Percentiles rank a stretch among this genome's conserved stretches.
Conservation (phyloP, 139 green algal species). For the Asterochloris erici region DNA sequence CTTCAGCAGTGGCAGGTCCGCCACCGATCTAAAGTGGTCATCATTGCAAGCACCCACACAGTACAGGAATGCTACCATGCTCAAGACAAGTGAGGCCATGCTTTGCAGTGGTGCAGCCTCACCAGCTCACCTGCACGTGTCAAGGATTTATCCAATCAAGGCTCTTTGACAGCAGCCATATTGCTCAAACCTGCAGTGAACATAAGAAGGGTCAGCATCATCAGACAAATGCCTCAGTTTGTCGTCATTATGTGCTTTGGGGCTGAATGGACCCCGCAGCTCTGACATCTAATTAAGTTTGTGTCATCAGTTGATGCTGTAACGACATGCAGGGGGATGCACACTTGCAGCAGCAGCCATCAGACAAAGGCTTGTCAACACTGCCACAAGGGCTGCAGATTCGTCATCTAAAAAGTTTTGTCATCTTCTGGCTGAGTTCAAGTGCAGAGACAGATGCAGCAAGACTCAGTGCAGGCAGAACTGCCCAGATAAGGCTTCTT, state of each 20-base stretch:
- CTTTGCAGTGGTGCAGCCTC: not conserved
- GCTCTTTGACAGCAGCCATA: not conserved
- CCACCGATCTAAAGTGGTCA: not conserved
- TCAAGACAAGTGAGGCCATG: not conserved
- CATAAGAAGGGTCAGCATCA: not conserved
- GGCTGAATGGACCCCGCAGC: slow-evolving; percentile 6
- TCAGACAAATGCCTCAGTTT: slow-evolving; percentile 40
- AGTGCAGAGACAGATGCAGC: too few species aligned
- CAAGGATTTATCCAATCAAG: not conserved
- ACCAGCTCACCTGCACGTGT: not conserved
- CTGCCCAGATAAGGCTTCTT: too few species aligned
- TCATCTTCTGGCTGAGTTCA: too few species aligned
- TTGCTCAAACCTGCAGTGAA: not conserved
- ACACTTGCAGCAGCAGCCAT: not conserved
- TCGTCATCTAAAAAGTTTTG: too few species aligned
- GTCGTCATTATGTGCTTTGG: not conserved
- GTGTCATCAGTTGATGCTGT: slow-evolving; percentile 21
- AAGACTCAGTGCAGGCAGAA: too few species aligned
- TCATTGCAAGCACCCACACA: not conserved
- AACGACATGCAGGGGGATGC: not conserved
- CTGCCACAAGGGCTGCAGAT: not conserved
- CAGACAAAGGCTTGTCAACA: not conserved
- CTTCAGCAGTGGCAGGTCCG: not conserved
- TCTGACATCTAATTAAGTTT: slow-evolving; percentile 12
- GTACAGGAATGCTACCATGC: not conserved